Conservation (phyloP, 2,329 filamentous ascomycete species). For the Trichoderma gracile region DNA sequence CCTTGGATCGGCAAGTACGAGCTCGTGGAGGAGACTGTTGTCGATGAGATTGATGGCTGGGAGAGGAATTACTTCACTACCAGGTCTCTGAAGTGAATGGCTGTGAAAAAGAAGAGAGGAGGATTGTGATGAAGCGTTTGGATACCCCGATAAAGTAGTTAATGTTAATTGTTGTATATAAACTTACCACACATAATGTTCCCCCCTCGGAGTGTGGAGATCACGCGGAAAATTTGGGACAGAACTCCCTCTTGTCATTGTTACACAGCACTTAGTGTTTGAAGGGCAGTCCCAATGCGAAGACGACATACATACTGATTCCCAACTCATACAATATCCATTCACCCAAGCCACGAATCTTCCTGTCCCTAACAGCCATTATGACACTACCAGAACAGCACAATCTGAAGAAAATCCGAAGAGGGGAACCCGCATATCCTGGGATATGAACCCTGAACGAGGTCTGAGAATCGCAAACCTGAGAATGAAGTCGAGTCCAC, state of each 20-base stretch:
- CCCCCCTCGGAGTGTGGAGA: background rate
- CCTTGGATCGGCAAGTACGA: constrained; percentile 56
- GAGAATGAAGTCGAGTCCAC: background rate
- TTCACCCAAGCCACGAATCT: background rate
- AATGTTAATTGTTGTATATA: constrained; percentile 17
- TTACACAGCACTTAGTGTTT: background rate
- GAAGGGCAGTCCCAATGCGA: background rate
- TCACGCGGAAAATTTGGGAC: too few species aligned
- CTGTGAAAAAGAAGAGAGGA: background rate
- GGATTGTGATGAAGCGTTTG: constrained; percentile 8
- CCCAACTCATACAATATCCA: background rate
- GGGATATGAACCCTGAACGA: background rate
- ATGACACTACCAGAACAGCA: background rate
- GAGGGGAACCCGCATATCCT: background rate
- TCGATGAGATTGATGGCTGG: constrained; percentile 64
- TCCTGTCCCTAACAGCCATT: background rate
- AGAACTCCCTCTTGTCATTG: background rate
- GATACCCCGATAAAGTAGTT: constrained; percentile 20
- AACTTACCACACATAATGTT: background rate
- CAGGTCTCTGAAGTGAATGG: constrained; percentile 36
- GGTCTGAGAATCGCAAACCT: background rate
- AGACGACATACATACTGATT: background rate
- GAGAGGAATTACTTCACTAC: constrained; percentile 56
- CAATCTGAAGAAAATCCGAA: background rate
- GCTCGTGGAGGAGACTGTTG: constrained; percentile 54